Percentiles rank a stretch among this genome's conserved stretches.
phyloP scores from a whole-genome alignment of 495 filamentous ascomycete species.

The Tuber calosporum region DNA sequence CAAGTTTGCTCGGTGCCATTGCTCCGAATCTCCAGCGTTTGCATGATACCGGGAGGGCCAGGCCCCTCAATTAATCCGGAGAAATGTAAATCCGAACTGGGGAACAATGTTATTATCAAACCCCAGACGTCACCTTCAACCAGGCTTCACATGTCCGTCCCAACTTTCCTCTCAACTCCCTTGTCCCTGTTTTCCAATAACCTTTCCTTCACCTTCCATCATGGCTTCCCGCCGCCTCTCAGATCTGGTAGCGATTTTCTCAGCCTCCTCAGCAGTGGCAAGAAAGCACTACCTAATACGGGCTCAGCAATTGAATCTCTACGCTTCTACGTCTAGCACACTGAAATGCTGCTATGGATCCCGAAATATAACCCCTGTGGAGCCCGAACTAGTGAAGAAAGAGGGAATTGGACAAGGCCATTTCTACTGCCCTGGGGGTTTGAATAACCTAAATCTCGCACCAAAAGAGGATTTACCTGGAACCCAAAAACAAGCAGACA shows the following conservation, averaged over 20 bases:
- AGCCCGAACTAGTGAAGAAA: constrained; percentile 14
- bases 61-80: not conserved
- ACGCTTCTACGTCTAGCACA: constrained; percentile 67
- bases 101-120: constrained; percentile 4
- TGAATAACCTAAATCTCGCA: constrained; percentile 33
- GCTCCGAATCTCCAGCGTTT: not conserved
- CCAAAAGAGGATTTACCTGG: constrained; percentile 43
- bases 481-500: constrained; percentile 45
- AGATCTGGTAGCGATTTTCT: constrained; percentile 70
- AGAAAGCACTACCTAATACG: constrained; percentile 73
- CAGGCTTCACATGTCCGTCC: not conserved
- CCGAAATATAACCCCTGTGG: constrained; percentile 25
- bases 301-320: constrained; percentile 68
- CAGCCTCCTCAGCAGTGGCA: constrained; percentile 68
- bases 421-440: constrained; percentile 44
- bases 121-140: not conserved
- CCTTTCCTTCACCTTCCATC: not conserved
- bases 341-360: constrained; percentile 49
- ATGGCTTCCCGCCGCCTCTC: constrained; percentile 69
- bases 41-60: not conserved
- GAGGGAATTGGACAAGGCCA: constrained; percentile 47
- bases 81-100: not conserved
- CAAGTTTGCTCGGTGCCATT: not conserved
- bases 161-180: not conserved
- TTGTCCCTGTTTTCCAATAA: not conserved